A percentile compares a stretch with the other conserved stretches of the same genome.
Conservation (phyloP, 495 filamentous ascomycete species). For the Aspergillus ostianus region DNA sequence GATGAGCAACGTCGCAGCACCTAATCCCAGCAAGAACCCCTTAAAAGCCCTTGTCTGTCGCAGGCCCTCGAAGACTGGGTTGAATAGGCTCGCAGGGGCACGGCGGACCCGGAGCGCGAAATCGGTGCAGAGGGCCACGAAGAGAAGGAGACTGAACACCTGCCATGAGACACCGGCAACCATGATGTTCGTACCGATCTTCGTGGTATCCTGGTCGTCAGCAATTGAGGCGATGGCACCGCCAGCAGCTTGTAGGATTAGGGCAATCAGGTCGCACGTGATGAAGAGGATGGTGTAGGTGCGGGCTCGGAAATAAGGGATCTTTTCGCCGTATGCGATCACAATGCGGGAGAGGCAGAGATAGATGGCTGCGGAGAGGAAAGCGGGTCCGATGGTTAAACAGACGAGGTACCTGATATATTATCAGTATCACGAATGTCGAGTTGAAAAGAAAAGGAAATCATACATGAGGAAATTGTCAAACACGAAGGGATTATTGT, state of each 20-base stretch:
- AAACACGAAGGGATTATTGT: constrained; percentile 33
- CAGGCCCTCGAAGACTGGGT: constrained; percentile 5
- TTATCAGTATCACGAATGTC: neutral
- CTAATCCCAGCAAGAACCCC: constrained; percentile 30
- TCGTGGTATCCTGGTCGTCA: constrained; percentile 19
- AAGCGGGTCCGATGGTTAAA: constrained; percentile 56
- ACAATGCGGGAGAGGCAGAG: constrained; percentile 56
- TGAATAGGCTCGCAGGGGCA: neutral
- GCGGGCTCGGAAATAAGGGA: constrained; percentile 49
- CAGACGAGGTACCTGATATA: constrained; percentile 43
- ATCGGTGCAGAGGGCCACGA: constrained; percentile 51
- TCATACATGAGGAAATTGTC: constrained; percentile 30
- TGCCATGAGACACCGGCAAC: constrained; percentile 54
- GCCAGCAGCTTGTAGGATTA: constrained; percentile 55
- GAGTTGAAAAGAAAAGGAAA: neutral
- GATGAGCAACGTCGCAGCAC: constrained; percentile 55
- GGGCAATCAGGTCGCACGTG: constrained; percentile 52
- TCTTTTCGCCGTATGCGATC: constrained; percentile 42
- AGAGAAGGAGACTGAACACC: constrained; percentile 50
- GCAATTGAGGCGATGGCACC: constrained; percentile 47
- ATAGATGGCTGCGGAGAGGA: constrained; percentile 59
- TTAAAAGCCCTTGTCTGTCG: constrained; percentile 20
- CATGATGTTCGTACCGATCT: constrained; percentile 52
- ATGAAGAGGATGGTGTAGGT: constrained; percentile 56
- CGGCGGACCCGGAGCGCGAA: constrained; percentile 43